phyloP scores from a whole-genome alignment of 306 rosid species.

The Carpinus viminea region DNA sequence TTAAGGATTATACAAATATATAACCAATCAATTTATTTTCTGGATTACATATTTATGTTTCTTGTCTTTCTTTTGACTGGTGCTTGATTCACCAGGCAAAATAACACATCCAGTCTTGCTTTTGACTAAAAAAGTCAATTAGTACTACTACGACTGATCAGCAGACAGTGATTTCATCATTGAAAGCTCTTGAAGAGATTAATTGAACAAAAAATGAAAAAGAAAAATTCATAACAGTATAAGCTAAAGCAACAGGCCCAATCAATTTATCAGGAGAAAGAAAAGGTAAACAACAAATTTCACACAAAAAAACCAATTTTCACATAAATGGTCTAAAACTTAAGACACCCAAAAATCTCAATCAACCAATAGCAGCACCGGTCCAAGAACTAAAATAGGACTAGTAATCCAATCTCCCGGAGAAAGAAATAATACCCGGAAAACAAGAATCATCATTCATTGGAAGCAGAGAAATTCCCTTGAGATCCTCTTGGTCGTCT shows the following conservation, averaged over 20 bases:
- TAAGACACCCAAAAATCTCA: neutral
- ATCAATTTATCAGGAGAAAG: neutral
- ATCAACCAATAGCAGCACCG: neutral
- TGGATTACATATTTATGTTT: no score
- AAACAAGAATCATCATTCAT: conserved; percentile 18
- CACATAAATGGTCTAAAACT: neutral
- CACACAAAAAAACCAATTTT: neutral
- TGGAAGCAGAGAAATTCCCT: conserved; percentile 23
- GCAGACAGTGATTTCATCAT: neutral
- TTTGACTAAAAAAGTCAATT: neutral
- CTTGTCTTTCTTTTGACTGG: neutral
- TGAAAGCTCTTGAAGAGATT: neutral
- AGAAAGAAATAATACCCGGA: conserved; percentile 24
- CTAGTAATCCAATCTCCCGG: neutral
- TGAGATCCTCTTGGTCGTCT: conserved; percentile 29
- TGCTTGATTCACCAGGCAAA: neutral
- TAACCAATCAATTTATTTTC: conserved; percentile 3
- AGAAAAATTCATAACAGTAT: neutral
- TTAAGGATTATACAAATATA: neutral
- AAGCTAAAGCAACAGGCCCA: neutral
- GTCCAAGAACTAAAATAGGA: neutral
- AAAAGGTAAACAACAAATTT: neutral
- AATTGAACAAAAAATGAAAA: neutral
- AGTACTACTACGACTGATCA: neutral
- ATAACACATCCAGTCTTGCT: neutral